Conservation (phyloP, 345 rosid species). For the Syzygium oleosum region DNA sequence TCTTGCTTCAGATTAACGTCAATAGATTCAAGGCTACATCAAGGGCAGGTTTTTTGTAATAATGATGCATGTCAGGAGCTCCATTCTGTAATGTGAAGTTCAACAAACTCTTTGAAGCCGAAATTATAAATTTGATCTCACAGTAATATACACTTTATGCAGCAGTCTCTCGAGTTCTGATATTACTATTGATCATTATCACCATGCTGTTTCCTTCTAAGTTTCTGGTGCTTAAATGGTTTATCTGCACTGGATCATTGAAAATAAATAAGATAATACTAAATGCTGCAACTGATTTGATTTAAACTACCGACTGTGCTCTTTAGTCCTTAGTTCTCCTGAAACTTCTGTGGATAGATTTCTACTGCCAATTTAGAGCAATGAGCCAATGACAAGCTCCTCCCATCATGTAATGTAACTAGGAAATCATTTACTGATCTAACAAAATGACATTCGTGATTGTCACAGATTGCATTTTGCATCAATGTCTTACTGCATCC, state of each 20-base stretch:
- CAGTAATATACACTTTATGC: background rate
- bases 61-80: background rate
- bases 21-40: background rate
- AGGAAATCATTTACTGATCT: background rate
- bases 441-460: background rate
- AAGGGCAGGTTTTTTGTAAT: background rate
- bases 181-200: background rate
- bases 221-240: background rate
- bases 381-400: background rate
- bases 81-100: background rate
- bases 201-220: background rate
- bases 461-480: background rate
- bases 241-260: background rate
- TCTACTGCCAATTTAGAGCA: background rate
- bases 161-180: background rate
- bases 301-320: background rate
- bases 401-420: background rate
- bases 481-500: background rate
- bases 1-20: background rate
- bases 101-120: background rate
- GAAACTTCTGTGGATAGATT: background rate
- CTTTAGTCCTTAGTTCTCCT: background rate
- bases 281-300: background rate
- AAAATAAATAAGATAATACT: background rate
- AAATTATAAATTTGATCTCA: background rate